phyloP scores from a whole-genome alignment of 352 stramenopile genomes.

The Phytophthora europaea region DNA sequence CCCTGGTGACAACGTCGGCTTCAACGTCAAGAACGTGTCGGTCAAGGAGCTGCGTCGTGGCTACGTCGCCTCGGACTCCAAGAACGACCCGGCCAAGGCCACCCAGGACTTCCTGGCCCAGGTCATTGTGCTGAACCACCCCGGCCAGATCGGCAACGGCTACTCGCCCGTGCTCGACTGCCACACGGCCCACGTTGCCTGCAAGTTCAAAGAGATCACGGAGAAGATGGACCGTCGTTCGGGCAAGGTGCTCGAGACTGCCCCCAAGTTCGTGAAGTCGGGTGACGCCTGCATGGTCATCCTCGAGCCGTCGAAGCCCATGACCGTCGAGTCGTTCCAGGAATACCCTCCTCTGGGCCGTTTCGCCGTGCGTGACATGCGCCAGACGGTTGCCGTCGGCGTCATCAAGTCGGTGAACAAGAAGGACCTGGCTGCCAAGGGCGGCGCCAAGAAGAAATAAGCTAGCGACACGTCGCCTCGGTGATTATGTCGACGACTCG shows the following conservation, averaged over 20 bases:
- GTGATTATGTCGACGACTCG: slow-evolving; percentile 37
- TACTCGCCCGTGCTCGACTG: slow-evolving; percentile 98
- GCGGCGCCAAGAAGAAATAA: slow-evolving; percentile 58
- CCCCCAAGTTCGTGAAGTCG: slow-evolving; percentile 96
- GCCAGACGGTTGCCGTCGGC: slow-evolving; percentile 97
- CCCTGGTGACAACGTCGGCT: slow-evolving; percentile 97
- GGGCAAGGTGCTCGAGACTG: slow-evolving; percentile 95
- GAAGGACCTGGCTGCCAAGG: slow-evolving; percentile 66
- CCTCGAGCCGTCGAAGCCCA: slow-evolving; percentile 93
- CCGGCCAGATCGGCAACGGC: slow-evolving; percentile 92
- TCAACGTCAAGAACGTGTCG: slow-evolving; percentile 98
- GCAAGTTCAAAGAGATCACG: slow-evolving; percentile 95
- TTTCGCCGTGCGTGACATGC: slow-evolving; percentile 98
- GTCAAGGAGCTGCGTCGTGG: slow-evolving; percentile 96
- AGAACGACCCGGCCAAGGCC: slow-evolving; percentile 92
- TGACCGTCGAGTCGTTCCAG: slow-evolving; percentile 97
- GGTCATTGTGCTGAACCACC: slow-evolving; percentile 98
- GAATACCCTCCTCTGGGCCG: slow-evolving; percentile 97
- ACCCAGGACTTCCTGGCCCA: slow-evolving; percentile 95
- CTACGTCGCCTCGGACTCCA: slow-evolving; percentile 94
- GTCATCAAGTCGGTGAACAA: slow-evolving; percentile 97
- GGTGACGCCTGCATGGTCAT: slow-evolving; percentile 97
- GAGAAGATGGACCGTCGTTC: slow-evolving; percentile 98
- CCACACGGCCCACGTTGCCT: slow-evolving; percentile 98
- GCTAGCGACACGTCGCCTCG: slow-evolving; percentile 26